Conservation (phyloP, 441 rosid species). For the Gossypium schwendimanii region DNA sequence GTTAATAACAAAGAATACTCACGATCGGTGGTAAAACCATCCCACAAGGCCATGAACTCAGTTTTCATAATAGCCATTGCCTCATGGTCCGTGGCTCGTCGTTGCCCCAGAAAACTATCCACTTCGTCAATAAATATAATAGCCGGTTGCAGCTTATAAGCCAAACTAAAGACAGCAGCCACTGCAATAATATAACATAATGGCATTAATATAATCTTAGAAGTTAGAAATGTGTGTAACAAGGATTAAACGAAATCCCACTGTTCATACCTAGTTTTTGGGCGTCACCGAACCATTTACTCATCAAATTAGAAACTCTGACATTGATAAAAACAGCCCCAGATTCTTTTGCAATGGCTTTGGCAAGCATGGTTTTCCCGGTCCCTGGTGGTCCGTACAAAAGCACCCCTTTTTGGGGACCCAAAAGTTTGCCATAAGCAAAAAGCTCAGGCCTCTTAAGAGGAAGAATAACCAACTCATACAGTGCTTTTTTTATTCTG, state of each 20-base stretch:
- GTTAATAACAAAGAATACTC: conserved; percentile 27
- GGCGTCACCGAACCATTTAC: conserved; percentile 99
- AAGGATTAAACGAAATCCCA: background rate
- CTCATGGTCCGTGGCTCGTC: conserved; percentile 75
- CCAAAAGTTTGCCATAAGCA: conserved; percentile 75
- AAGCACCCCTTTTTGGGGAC: conserved; percentile 86
- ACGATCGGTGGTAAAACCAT: conserved; percentile 95
- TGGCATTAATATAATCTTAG: background rate
- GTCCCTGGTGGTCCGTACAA: conserved; percentile 94
- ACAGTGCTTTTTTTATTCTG: conserved; percentile 58
- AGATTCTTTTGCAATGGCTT: conserved; percentile 89
- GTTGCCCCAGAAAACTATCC: conserved; percentile 95
- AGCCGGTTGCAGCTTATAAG: conserved; percentile 89
- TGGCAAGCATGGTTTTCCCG: conserved; percentile 97
- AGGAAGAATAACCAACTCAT: conserved; percentile 82
- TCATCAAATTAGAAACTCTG: conserved; percentile 80
- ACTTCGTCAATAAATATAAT: conserved; percentile 92
- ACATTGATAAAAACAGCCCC: conserved; percentile 90
- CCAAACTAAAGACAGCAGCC: conserved; percentile 92
- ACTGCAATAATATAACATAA: conserved; percentile 39
- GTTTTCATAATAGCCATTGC: conserved; percentile 90
- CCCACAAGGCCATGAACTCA: conserved; percentile 97
- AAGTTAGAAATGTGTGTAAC: background rate
- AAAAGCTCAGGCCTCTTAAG: conserved; percentile 79
- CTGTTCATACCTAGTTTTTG: conserved; percentile 79